A percentile compares a stretch with the other conserved stretches of the same genome.
Conservation (phyloP, 2,329 filamentous ascomycete species). For the Hypoxylon sp. region DNA sequence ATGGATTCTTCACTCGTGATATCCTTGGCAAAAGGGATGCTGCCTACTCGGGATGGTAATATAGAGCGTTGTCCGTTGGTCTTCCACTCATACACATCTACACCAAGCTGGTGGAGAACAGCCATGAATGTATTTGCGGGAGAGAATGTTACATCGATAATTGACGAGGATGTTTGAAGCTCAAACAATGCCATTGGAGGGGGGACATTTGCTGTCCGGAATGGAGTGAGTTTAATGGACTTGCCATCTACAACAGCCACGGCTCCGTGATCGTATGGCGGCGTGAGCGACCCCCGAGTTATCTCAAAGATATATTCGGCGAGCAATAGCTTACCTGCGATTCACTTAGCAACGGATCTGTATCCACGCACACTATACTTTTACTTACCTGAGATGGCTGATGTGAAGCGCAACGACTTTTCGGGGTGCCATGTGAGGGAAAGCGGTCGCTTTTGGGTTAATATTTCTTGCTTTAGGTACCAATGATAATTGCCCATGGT, state of each 20-base stretch:
- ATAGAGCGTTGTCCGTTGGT: conserved; percentile 63
- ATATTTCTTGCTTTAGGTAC: conserved; percentile 93
- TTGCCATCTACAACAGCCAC: conserved; percentile 87
- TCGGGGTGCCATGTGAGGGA: conserved; percentile 84
- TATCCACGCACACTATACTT: background rate
- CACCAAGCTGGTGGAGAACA: conserved; percentile 71
- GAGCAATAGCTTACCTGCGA: conserved; percentile 59
- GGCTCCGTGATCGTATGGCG: conserved; percentile 79
- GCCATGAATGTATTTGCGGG: conserved; percentile 71
- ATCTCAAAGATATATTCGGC: conserved; percentile 75
- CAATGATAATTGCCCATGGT: conserved; percentile 98
- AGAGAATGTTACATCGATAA: conserved; percentile 79
- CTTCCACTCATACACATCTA: conserved; percentile 77
- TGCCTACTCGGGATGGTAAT: conserved; percentile 52
- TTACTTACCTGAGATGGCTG: conserved; percentile 59
- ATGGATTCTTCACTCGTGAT: conserved; percentile 37
- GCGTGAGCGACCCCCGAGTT: conserved; percentile 71
- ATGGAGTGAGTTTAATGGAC: conserved; percentile 82
- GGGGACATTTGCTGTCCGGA: conserved; percentile 84
- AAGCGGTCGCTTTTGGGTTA: conserved; percentile 48
- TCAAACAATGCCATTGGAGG: conserved; percentile 92
- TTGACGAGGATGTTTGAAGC: conserved; percentile 67
- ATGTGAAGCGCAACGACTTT: conserved; percentile 74
- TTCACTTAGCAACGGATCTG: conserved; percentile 25
- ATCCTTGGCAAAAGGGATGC: conserved; percentile 50